These are phyloP conservation scores for Populus tomentosa DNA, from an alignment of 441 rosid species.

Conservation along the genomic window DNA sequence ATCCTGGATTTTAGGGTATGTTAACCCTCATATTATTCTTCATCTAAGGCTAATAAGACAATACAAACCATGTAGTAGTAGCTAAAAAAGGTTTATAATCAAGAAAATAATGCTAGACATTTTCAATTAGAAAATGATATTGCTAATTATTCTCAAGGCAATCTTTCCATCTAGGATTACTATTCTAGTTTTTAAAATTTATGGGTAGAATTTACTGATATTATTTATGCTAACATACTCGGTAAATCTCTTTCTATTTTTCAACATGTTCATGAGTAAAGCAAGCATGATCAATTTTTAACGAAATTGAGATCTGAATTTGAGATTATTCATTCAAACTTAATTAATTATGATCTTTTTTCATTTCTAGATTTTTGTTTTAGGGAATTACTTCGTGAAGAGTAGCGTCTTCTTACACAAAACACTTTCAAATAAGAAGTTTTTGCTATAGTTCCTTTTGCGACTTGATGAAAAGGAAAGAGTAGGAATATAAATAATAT, in stretches of 20 bases:
- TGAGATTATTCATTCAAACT: background rate
- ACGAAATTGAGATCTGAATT: background rate
- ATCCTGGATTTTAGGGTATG: too few species aligned
- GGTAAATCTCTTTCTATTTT: background rate
- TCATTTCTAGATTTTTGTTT: too few species aligned
- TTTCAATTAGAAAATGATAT: background rate
- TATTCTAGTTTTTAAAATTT: too few species aligned
- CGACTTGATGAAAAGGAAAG: background rate
- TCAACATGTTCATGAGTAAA: background rate
- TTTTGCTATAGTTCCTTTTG: too few species aligned
- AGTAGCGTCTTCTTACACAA: too few species aligned
- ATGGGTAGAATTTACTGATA: too few species aligned
- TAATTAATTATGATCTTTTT: too few species aligned
- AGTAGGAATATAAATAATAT: background rate
- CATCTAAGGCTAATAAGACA: background rate
- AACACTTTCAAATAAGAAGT: too few species aligned
- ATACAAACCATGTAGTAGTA: background rate
- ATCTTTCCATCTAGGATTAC: background rate
- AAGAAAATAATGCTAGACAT: background rate
- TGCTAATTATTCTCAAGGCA: background rate
- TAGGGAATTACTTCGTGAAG: too few species aligned
- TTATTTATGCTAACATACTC: background rate
- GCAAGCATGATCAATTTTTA: background rate
- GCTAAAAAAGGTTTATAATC: background rate
- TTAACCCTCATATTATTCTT: background rate